These are phyloP conservation scores for Neobulgaria alba DNA, from an alignment of 2,329 filamentous ascomycete genomes.

Conservation along the genomic window DNA sequence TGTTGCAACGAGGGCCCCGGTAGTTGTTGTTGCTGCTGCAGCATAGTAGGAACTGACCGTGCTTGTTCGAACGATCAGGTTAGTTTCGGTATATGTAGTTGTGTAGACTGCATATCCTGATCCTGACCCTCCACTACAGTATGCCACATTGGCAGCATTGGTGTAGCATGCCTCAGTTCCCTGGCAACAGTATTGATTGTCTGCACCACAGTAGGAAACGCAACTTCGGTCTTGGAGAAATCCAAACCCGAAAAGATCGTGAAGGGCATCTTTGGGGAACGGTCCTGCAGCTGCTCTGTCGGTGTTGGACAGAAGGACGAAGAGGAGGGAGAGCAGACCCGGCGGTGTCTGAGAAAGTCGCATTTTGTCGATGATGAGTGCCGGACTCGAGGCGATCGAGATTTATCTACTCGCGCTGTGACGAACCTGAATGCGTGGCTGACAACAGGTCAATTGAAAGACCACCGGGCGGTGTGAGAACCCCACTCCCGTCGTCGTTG, in stretches of 20 bases:
- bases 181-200: conserved; percentile 48
- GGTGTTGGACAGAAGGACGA: conserved; percentile 32
- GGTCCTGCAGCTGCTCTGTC: conserved; percentile 36
- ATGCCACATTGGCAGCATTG: conserved; percentile 37
- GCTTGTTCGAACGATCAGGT: conserved; percentile 44
- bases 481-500: too few relatives aligned
- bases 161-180: conserved; percentile 44
- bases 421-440: neutral
- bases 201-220: conserved; percentile 43
- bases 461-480: neutral
- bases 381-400: neutral
- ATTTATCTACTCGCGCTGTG: neutral
- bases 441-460: neutral
- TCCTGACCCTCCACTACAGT: conserved; percentile 31
- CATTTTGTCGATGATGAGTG: conserved; percentile 27
- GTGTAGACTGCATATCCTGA: conserved; percentile 26
- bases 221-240: conserved; percentile 43
- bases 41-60: conserved; percentile 44
- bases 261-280: conserved; percentile 41
- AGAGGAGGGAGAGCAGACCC: conserved; percentile 29
- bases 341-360: conserved; percentile 26
- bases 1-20: neutral
- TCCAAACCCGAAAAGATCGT: conserved; percentile 36
- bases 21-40: conserved; percentile 13
- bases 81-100: conserved; percentile 50